Percentiles rank a stretch among this genome's conserved stretches.
phyloP scores from a whole-genome alignment of 139 green algal genomes.

The Monoraphidium neglectum region DNA sequence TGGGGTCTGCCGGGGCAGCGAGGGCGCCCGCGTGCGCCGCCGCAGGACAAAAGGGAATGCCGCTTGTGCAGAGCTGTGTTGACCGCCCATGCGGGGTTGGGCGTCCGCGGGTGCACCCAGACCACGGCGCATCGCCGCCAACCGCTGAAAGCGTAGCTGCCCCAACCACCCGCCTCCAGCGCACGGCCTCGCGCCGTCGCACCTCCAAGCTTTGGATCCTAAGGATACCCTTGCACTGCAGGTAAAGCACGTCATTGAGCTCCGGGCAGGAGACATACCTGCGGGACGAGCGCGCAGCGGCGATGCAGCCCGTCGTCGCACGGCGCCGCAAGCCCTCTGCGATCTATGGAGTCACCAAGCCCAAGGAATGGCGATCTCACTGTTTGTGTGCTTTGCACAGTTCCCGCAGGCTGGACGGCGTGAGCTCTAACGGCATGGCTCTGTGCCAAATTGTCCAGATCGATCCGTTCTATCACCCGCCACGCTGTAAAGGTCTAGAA shows the following conservation, averaged over 20 bases:
- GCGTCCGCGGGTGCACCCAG: no score
- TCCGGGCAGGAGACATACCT: constrained; percentile 67
- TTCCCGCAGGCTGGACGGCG: constrained; percentile 49
- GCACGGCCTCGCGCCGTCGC: constrained; percentile 3
- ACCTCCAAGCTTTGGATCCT: constrained; percentile 71
- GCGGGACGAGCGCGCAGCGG: neutral
- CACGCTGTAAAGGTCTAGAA: no score
- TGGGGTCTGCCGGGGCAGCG: no score
- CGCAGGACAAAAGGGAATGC: neutral
- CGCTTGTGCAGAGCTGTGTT: constrained; percentile 2
- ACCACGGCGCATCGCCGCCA: no score
- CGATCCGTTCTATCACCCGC: neutral
- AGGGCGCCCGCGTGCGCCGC: no score
- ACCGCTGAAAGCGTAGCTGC: no score
- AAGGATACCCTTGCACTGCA: constrained; percentile 77
- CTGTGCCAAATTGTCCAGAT: neutral
- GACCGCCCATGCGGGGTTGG: no score
- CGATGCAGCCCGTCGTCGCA: neutral
- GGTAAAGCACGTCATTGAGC: constrained; percentile 79
- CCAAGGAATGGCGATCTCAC: no score
- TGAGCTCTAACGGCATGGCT: constrained; percentile 44
- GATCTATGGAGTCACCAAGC: neutral
- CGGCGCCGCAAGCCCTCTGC: neutral
- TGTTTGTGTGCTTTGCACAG: constrained; percentile 66
- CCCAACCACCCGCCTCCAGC: no score